phyloP scores from a whole-genome alignment of 306 rosid species.

The Vachellia pachyceras region DNA sequence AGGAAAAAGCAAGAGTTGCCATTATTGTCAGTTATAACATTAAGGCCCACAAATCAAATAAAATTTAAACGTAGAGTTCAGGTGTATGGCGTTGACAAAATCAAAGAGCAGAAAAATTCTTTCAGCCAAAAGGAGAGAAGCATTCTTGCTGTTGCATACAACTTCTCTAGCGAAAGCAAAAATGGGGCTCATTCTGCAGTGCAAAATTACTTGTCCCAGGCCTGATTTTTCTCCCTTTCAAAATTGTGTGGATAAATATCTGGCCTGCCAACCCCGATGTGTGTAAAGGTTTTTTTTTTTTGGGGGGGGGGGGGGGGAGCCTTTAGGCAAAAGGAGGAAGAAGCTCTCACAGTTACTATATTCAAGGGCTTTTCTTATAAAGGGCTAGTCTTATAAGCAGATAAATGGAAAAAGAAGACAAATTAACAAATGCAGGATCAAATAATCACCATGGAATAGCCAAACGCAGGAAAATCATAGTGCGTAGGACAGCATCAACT shows the following conservation, averaged over 20 bases:
- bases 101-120: constrained; percentile 1
- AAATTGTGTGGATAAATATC: no score
- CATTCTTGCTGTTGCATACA: neutral
- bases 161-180: neutral
- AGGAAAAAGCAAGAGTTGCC: neutral
- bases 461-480: neutral
- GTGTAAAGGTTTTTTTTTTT: no score
- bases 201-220: neutral
- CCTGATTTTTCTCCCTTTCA: no score
- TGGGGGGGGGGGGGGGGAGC: no score
- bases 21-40: neutral
- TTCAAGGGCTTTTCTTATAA: neutral
- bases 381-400: neutral
- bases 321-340: no score
- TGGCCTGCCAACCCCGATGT: no score
- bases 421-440: neutral
- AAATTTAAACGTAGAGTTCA: neutral
- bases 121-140: neutral
- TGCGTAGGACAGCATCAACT: constrained; percentile 18
- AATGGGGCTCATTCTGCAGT: neutral
- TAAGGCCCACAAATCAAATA: neutral
- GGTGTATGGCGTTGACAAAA: neutral
- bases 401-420: neutral
- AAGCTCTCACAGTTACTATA: neutral
- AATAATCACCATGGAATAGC: constrained; percentile 17